Conservation (phyloP, 2,329 filamentous ascomycete genomes). For the Fusarium nanum region DNA sequence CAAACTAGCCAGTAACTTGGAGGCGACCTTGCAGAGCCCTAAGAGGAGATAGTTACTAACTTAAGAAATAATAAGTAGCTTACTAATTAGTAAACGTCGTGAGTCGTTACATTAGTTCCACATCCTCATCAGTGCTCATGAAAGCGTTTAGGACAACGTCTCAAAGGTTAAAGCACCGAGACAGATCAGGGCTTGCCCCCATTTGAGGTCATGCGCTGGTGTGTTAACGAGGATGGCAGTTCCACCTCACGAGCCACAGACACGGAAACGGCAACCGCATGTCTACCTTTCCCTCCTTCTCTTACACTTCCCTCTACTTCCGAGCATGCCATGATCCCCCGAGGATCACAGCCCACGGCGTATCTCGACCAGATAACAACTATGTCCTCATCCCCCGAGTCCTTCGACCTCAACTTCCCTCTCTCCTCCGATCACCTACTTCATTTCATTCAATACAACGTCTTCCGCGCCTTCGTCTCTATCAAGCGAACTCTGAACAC, state of each 20-base stretch:
- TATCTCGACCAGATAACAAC: too few relatives aligned
- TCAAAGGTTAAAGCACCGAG: neutral
- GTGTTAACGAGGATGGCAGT: neutral
- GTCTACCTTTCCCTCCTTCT: neutral
- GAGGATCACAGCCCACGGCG: too few relatives aligned
- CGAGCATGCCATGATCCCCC: too few relatives aligned
- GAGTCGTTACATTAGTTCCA: neutral
- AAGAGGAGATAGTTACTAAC: too few relatives aligned
- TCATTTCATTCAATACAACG: neutral
- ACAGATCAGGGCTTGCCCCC: accelerated
- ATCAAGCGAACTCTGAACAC: conserved; percentile 1
- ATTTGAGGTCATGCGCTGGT: neutral
- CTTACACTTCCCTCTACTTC: neutral
- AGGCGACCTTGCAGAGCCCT: too few relatives aligned
- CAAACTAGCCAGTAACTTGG: too few relatives aligned
- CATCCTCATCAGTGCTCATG: neutral
- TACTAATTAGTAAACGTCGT: too few relatives aligned
- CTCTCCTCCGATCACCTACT: neutral
- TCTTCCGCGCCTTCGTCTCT: conserved; percentile 1
- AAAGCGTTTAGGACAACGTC: neutral
- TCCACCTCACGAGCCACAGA: accelerated
- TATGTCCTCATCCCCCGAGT: too few relatives aligned
- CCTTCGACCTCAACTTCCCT: neutral
- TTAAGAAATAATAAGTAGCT: too few relatives aligned
- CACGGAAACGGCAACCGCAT: accelerated